Base-by-base conservation (phyloP, 805 yeast genomes). In the Ogataea trehalophila region DNA sequence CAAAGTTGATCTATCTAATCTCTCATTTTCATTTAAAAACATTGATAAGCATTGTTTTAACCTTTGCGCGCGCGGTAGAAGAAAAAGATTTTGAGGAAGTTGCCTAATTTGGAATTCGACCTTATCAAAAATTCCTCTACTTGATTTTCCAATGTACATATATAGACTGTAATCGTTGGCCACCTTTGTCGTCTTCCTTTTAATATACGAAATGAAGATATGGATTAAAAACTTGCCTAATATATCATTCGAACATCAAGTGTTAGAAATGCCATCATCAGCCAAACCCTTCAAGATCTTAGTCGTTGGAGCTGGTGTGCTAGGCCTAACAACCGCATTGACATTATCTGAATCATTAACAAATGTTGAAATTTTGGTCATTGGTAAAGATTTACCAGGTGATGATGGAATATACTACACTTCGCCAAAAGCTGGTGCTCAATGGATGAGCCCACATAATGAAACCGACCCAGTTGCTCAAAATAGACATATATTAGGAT, bases 391-490 rank as follows among this genome's bases (percentile, higher is more conserved):
- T 50, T 57, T 81, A 15, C 87, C 86, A 0, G 86, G 87, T 2
- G 86, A 82, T 44, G 49, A 60, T n/a, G 71, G 71, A 41, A 37
- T 50, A 5, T 70, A 72, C 6, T 83, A 79, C 57, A 73, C 86
- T 1, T 80, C 85, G 0, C 86, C 87, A 2, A 78, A 72, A 59
- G 89, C 87, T 1, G 88, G 89, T 5, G 89, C 88, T 34, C 80
- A 81, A 51, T 83, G 88, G 86, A 68, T 61, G n/a, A 66, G 74
- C 3, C 65, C 66, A 47, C 70, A 72, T n/a, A 41, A 56, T 8
- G 44, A 49, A 9, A 56, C 59, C 4, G 50, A 46, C 13, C 31
- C n/a, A 6, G 13, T 38, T 3, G 15, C 26, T 9, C 34, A 26
- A 23, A 69, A 71, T 41, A 55, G 67, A 44, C 78, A 73, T 44